A percentile compares a stretch with the other conserved stretches of the same genome.
These are phyloP conservation scores for Pistacia vera DNA, from an alignment of 345 rosid species.

Conservation along the genomic window DNA sequence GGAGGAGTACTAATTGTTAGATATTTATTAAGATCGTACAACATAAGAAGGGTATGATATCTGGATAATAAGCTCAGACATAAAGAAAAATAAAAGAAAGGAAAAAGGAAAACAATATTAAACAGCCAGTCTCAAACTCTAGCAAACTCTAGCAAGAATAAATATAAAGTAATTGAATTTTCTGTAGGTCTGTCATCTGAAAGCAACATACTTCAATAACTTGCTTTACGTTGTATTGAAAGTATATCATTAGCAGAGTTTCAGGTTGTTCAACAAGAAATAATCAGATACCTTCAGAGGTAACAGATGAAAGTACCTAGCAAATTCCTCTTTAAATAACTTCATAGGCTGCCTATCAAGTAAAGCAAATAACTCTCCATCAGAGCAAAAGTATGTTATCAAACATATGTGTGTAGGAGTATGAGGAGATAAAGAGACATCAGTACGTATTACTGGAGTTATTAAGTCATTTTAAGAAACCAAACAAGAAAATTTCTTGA, in stretches of 20 bases:
- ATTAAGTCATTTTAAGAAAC: too few species aligned
- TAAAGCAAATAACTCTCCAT: constrained; percentile 91
- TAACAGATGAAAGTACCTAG: constrained; percentile 51
- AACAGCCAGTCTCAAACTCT: not conserved
- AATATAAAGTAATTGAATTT: not conserved
- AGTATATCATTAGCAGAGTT: constrained; percentile 2
- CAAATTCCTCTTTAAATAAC: constrained; percentile 76
- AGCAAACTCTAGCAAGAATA: not conserved
- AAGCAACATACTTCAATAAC: not conserved
- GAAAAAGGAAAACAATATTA: not conserved
- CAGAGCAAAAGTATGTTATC: constrained; percentile 94
- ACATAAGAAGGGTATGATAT: not conserved
- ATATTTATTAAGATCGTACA: not conserved
- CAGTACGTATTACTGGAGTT: too few species aligned
- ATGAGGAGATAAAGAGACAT: constrained; percentile 31
- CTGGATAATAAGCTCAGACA: not conserved
- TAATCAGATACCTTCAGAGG: not conserved
- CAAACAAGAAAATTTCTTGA: too few species aligned
- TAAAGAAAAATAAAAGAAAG: not conserved
- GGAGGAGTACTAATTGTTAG: constrained; percentile 23
- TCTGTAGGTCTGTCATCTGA: constrained; percentile 3
- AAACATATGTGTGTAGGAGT: constrained; percentile 93
- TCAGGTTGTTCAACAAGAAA: not conserved
- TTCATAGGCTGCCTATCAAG: constrained; percentile 96
- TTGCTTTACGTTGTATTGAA: not conserved